A percentile compares a stretch with the other conserved stretches of the same genome.
phyloP scores from a whole-genome alignment of 176 grass and related monocot species.

The Eremochloa ophiuroides region DNA sequence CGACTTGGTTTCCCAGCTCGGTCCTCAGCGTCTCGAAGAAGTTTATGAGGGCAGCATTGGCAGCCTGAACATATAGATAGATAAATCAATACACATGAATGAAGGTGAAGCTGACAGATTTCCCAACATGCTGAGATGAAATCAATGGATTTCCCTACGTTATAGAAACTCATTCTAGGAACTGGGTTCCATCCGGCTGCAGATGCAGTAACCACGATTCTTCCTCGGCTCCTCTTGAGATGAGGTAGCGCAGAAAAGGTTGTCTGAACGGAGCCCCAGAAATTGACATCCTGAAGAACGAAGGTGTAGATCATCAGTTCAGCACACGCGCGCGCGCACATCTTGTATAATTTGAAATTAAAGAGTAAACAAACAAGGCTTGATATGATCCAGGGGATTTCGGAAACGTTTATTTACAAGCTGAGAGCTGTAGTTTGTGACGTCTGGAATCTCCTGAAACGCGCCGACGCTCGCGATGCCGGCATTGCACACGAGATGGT shows the following conservation, averaged over 20 bases:
- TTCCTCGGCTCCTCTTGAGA: slow-evolving; percentile 51
- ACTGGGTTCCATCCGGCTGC: slow-evolving; percentile 47
- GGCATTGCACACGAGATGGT: slow-evolving; percentile 66
- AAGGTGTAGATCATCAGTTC: neutral
- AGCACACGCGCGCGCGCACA: too few species aligned
- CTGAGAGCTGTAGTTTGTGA: slow-evolving; percentile 43
- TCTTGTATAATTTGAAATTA: too few species aligned
- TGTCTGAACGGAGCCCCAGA: slow-evolving; percentile 67
- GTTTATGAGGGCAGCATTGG: slow-evolving; percentile 62
- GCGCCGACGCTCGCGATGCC: slow-evolving; percentile 41
- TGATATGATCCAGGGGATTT: neutral
- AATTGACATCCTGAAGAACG: slow-evolving; percentile 57
- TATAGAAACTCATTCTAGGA: slow-evolving; percentile 57
- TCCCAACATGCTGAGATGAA: neutral
- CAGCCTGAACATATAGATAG: slow-evolving; percentile 30
- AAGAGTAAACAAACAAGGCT: neutral
- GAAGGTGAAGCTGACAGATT: neutral
- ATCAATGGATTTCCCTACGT: neutral
- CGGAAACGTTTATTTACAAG: slow-evolving; percentile 25
- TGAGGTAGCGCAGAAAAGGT: slow-evolving; percentile 56
- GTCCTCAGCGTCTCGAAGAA: slow-evolving; percentile 61
- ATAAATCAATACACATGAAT: neutral
- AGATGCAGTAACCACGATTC: slow-evolving; percentile 55
- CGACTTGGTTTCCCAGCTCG: slow-evolving; percentile 36
- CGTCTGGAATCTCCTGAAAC: slow-evolving; percentile 55